phyloP scores from a whole-genome alignment of 2,329 filamentous ascomycete genomes.

The Exophiala lecanii-corni region DNA sequence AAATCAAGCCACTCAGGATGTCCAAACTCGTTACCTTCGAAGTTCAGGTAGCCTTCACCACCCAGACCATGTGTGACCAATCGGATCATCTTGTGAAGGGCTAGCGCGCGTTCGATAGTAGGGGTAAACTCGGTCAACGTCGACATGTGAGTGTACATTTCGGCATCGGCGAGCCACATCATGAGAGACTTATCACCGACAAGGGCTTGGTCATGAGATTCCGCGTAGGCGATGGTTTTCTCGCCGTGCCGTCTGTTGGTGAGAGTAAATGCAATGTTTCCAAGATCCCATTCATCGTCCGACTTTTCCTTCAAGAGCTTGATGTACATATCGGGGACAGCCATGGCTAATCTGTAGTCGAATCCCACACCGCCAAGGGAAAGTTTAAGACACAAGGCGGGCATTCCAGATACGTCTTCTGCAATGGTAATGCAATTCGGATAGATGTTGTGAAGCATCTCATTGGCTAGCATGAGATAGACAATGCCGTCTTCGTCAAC shows the following conservation, averaged over 20 bases:
- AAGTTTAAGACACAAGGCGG: slow-evolving; percentile 82
- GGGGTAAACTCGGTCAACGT: slow-evolving; percentile 75
- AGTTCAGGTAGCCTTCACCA: slow-evolving; percentile 96
- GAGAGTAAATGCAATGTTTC: slow-evolving; percentile 75
- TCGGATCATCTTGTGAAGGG: slow-evolving; percentile 95
- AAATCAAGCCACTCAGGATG: slow-evolving; percentile 99
- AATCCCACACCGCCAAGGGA: slow-evolving; percentile 89
- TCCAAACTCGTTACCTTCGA: slow-evolving; percentile 97
- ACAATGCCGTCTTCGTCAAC: slow-evolving; percentile 93
- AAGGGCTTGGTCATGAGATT: slow-evolving; percentile 94
- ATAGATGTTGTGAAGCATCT: slow-evolving; percentile 88
- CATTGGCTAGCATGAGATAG: slow-evolving; percentile 94
- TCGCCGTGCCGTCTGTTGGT: slow-evolving; percentile 92
- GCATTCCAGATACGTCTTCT: slow-evolving; percentile 98
- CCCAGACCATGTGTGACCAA: slow-evolving; percentile 86
- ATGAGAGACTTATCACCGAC: slow-evolving; percentile 96
- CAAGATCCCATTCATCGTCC: slow-evolving; percentile 89
- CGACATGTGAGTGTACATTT: slow-evolving; percentile 99
- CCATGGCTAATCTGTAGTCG: slow-evolving; percentile 96
- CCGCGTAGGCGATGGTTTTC: slow-evolving; percentile 96
- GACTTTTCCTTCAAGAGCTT: slow-evolving; percentile 93
- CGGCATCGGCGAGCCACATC: slow-evolving; percentile 96
- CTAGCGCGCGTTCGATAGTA: slow-evolving; percentile 83
- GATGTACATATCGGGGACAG: slow-evolving; percentile 97
- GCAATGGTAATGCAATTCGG: slow-evolving; percentile 86